Base-by-base conservation (phyloP, 1,284 basidiomycete genomes). In the Irpex lacteus region DNA sequence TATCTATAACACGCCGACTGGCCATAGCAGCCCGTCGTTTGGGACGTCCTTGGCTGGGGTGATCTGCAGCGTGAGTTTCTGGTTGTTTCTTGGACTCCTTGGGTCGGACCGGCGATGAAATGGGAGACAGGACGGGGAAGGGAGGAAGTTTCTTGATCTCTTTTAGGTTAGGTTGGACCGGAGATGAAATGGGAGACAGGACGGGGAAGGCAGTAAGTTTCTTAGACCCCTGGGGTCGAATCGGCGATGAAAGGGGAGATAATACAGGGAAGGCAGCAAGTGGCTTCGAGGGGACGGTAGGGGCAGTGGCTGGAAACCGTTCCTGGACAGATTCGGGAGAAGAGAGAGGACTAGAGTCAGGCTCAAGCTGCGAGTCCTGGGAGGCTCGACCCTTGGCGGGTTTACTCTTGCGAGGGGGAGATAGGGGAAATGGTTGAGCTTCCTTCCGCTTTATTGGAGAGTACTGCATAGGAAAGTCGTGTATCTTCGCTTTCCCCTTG, bases 1-100 rank as follows among this genome's bases (percentile, higher is more conserved):
- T 66, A 7, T 59, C 68, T 60, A 59, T 61, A 50, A 61, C 69
- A 49, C 50, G 63, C 26, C 53, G n/a, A 53, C 32, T 34, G 61
- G 55, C 61, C 26, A 44, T 34, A 8, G 52, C 52, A 19, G 52
- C 61, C 47, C 37, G 34, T 60, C 40, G 40, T 47, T 44, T 60
- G 53, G 36, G 50, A 40, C 57, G 56, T 5, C 5, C 44, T 34
- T 59, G n/a, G 40, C 13, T 47, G 1, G 40, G 11, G 0, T 34
- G 32, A 34, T 47, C n/a, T 47, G 11, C n/a, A 47, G 40, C n/a
- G 13, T 13, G 40, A n/a, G 40, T 47, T 47, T 47, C 40, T 47
- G 11, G 1, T n/a, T n/a, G 40, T 6, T 47, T 47, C 8, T 47
- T 47, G 40, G 9, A 47, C 11, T 11, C 3, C 5, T 47, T 15